Evolutionary conservation across 2,329 filamentous ascomycete species (phyloP), one percentile per base, ranked within the genome.

Genomic region (Aspergillus sp.): DNA sequence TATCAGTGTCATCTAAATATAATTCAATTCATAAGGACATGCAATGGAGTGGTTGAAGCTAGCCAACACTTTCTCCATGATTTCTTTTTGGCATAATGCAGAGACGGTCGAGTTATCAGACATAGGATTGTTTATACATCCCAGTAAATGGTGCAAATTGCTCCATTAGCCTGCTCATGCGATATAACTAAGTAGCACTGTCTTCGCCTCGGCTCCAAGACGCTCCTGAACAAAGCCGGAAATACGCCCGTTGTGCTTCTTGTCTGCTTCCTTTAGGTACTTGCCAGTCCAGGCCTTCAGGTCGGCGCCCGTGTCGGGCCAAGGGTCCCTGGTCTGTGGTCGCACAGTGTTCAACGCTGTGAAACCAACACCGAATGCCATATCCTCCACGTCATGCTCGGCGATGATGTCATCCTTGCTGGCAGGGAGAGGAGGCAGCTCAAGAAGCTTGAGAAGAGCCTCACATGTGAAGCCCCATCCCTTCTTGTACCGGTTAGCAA

Each of bases 321-420:
- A 98, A 19, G 93, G 90, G 73, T 98, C 95, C 54, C 83, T 84
- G 1, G 85, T 79, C 3, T 86, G 81, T 61, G 88, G 88, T 74
- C 89, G 91, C 80, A 94, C 95, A 0, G 94, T 97, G 79, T 94
- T 96, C 64, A 99, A 84, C 32, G 91, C 89, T 0, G 95, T 98
- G 78, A 96, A 99, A 8, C 92, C 94, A 65, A 97, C 88, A 25
- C 95, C 95, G 71, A 99, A 99, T 27, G 91, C 89, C 66, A 97
- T 88, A 74, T 99, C 95, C 70, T 99, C 95, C 25, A 96, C 90
- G 70, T 98, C 94, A 3, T 92, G 88, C 73, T 98, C 95, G 10
- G 87, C 86, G 64, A 96, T 88, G 54, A 91, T 80, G 66, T 96
- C 92, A 64, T 91, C 88, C 59, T 89, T 88, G 38, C 84, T 80